Base-by-base conservation (phyloP, 2,329 filamentous ascomycete genomes). In the Nigrospora oryzae region DNA sequence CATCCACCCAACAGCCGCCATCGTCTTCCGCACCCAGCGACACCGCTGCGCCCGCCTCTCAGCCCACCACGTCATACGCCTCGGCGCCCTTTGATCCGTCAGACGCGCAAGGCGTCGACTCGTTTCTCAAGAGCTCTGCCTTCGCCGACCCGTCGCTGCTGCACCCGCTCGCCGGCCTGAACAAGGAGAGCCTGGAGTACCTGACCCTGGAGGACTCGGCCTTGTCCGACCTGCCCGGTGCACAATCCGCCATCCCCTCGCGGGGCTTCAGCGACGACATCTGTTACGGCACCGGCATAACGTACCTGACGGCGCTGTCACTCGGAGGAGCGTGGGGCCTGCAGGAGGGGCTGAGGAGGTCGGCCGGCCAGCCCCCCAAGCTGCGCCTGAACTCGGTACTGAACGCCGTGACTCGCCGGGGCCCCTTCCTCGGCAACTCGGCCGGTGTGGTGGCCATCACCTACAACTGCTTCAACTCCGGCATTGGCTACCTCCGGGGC, bases 241-340 rank as follows among this genome's bases (percentile, higher is more conserved):
- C 83, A 48, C 86, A 87, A 63, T 94, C 91, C 37, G 85, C 90
- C 44, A 79, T 98, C 44, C 93, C 94, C 37, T 96, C 90, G 46
- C 84, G 93, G 64, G 93, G 93, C 63, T 98, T 95, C 82, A 95
- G 90, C 49, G 93, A 98, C 63, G 93, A 98, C 65, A 80, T 98
- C 48, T 97, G 93, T 70, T 98, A 98, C 65, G 93, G 94, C 60
- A 94, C 93, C 17, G 93, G 93, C 57, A 83, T 91, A 50, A 95
- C 89, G 61, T 98, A 98, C 63, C 74, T 98, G 49, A 73, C 86
- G n/a, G 93, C 86, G 7, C 73, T 98, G 57, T 78, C 84, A 36
- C 63, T 94, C 53, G 93, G 93, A 65, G 93, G 93, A 54, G 83
- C 81, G 46, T 97, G 91, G 91, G 93, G 93, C 50, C 66, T 98